Conservation (phyloP, 805 yeast species). For the Zygoascus tannicola region DNA sequence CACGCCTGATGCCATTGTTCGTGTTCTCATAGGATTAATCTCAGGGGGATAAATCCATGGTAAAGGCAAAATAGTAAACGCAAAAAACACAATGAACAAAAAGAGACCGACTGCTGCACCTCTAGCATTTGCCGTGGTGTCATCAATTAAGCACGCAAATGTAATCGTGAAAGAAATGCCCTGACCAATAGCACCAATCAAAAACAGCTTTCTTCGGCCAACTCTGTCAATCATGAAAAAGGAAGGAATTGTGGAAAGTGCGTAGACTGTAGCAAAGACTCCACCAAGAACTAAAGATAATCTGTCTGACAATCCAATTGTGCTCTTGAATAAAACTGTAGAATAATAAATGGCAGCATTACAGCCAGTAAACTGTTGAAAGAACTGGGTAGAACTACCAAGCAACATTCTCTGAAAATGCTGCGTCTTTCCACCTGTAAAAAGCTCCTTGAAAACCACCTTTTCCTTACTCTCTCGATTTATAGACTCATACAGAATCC, state of each 20-base stretch:
- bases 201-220: constrained; percentile 57
- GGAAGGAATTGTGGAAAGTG: constrained; percentile 20
- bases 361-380: constrained; percentile 28
- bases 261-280: constrained; percentile 18
- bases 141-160: constrained; percentile 16
- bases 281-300: constrained; percentile 19
- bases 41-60: constrained; percentile 23
- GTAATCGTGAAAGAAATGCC: constrained; percentile 27
- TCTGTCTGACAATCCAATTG: constrained; percentile 11
- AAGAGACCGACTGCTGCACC: constrained; percentile 20
- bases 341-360: constrained; percentile 21
- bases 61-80: constrained; percentile 18
- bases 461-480: constrained; percentile 10
- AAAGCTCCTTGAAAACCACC: constrained; percentile 14
- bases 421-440: constrained; percentile 48
- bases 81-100: constrained; percentile 19
- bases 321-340: constrained; percentile 17
- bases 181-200: constrained; percentile 44
- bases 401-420: constrained; percentile 51
- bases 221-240: constrained; percentile 32
- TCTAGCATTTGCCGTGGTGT: constrained; percentile 13
- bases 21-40: constrained; percentile 18
- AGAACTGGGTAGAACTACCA: constrained; percentile 53
- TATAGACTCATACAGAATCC: constrained; percentile 15
- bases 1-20: constrained; percentile 41